Conservation (phyloP, 2,329 filamentous ascomycete genomes). For the Fusarium hainanense region DNA sequence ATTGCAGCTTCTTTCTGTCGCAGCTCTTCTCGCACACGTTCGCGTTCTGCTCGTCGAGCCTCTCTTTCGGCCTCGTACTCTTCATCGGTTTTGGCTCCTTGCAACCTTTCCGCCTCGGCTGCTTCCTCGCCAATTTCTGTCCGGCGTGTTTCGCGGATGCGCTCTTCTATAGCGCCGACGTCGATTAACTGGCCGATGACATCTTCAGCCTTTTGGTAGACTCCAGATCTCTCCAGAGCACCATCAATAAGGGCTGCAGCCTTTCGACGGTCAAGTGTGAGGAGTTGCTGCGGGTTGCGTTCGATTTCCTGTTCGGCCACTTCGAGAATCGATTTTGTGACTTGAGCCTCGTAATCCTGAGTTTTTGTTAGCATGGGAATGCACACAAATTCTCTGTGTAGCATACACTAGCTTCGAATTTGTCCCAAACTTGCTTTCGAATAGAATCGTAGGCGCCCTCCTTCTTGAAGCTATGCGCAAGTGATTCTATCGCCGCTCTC, state of each 20-base stretch:
- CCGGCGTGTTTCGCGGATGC: constrained; percentile 74
- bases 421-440: constrained; percentile 80
- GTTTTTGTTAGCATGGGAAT: not conserved
- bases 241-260: constrained; percentile 82
- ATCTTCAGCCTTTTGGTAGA: constrained; percentile 77
- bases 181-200: constrained; percentile 77
- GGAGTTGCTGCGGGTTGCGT: constrained; percentile 75
- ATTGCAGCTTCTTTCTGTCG: constrained; percentile 68
- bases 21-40: constrained; percentile 69
- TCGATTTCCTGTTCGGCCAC: constrained; percentile 80
- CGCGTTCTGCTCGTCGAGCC: constrained; percentile 68
- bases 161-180: constrained; percentile 72
- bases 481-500: constrained; percentile 76
- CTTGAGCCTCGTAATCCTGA: constrained; percentile 76
- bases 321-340: constrained; percentile 74
- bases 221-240: constrained; percentile 78
- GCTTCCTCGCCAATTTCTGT: constrained; percentile 76
- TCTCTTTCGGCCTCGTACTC: constrained; percentile 77
- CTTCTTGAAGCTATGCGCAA: constrained; percentile 87
- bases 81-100: constrained; percentile 78
- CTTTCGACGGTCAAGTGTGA: constrained; percentile 78
- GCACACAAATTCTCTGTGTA: constrained; percentile 36
- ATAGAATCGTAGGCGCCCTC: constrained; percentile 84
- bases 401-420: constrained; percentile 75
- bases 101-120: constrained; percentile 71